Conservation (phyloP, 2,329 filamentous ascomycete genomes). For the Epichloe bromicola region DNA sequence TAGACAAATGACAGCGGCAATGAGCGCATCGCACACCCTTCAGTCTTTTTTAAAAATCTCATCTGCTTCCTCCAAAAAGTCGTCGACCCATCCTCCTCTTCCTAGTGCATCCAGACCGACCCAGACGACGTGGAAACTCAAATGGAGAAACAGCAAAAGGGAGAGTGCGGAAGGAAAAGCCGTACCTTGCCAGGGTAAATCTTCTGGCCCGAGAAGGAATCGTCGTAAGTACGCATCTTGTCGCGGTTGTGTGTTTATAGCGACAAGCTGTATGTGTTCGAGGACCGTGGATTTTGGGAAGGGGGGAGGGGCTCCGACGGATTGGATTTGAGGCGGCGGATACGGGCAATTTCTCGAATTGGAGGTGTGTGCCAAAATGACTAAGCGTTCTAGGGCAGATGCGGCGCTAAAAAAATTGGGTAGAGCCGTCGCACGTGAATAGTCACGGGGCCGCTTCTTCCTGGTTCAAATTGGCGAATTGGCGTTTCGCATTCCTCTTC, state of each 20-base stretch:
- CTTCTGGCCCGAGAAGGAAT: slow-evolving; percentile 52
- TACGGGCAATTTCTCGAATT: slow-evolving; percentile 28
- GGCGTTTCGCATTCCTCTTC: no score
- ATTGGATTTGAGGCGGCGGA: slow-evolving; percentile 19
- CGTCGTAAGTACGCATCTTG: slow-evolving; percentile 56
- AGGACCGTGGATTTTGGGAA: slow-evolving; percentile 25
- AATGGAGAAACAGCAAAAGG: not conserved
- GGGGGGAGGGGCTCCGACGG: slow-evolving; percentile 4
- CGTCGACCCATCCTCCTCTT: not conserved
- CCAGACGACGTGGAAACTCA: not conserved
- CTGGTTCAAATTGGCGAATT: no score
- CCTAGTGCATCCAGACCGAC: not conserved
- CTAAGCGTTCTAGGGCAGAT: slow-evolving; percentile 29
- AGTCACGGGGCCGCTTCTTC: slow-evolving; percentile 7
- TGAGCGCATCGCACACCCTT: no score
- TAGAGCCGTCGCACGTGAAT: slow-evolving; percentile 17
- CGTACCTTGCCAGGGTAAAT: slow-evolving; percentile 58
- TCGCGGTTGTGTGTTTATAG: slow-evolving; percentile 25
- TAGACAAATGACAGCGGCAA: not conserved
- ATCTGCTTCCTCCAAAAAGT: not conserved
- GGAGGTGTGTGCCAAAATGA: slow-evolving; percentile 25
- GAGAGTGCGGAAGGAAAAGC: not conserved
- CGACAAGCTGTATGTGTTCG: slow-evolving; percentile 29
- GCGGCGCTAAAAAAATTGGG: slow-evolving; percentile 11
- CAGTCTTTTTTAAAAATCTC: not conserved